These are phyloP conservation scores for Phaseolus coccineus DNA, from an alignment of 331 rosid genomes.

Conservation along the genomic window DNA sequence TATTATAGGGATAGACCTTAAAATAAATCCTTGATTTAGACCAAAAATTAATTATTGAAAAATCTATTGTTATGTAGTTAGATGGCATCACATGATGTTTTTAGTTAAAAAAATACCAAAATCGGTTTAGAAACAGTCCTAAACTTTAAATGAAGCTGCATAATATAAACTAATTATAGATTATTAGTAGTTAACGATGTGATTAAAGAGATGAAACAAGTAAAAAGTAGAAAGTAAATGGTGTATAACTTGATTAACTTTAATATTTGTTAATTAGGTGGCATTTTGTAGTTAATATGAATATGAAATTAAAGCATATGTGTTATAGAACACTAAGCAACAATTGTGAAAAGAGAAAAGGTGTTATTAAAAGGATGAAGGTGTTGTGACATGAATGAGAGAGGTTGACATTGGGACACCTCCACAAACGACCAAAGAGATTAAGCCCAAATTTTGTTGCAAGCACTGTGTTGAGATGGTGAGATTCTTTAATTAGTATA, in stretches of 20 bases:
- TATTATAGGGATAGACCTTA: not conserved
- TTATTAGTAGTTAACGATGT: not conserved
- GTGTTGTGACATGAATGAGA: slow-evolving; percentile 19
- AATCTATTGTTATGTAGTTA: too few species aligned
- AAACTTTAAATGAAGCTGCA: too few species aligned
- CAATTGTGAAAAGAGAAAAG: not conserved
- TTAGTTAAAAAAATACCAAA: too few species aligned
- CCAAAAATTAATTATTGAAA: too few species aligned
- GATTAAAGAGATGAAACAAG: not conserved
- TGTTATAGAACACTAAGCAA: not conserved
- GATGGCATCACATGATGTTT: too few species aligned
- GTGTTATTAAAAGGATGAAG: not conserved
- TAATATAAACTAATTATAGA: too few species aligned
- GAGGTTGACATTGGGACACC: slow-evolving; percentile 23
- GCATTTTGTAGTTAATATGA: not conserved
- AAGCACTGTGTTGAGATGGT: slow-evolving; percentile 4
- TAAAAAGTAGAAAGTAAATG: not conserved
- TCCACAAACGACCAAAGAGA: slow-evolving; percentile 28
- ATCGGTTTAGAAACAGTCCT: too few species aligned
- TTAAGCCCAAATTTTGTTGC: slow-evolving; percentile 10
- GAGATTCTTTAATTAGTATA: slow-evolving; percentile 37
- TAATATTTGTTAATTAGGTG: not conserved
- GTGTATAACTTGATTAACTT: not conserved
- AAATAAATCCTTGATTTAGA: too few species aligned
- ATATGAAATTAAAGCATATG: not conserved